Evolutionary conservation across 139 green algal genomes (phyloP).

Genomic region (Diplosphaera chodatii): DNA sequence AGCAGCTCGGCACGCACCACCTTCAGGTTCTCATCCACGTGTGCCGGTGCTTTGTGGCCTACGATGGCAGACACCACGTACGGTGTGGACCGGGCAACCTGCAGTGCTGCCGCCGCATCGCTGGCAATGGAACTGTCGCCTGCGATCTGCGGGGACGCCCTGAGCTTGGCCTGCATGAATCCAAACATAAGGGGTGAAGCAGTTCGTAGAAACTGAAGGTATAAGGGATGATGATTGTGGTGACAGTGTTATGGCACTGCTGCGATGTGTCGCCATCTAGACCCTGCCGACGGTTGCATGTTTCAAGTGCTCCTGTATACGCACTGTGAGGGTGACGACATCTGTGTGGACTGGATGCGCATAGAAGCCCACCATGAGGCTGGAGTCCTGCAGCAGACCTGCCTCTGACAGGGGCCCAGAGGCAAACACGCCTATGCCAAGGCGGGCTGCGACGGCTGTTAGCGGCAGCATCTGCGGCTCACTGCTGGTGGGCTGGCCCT

Average conservation of each 20-base stretch:
- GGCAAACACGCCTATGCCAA: constrained; percentile 32
- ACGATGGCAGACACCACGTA: constrained; percentile 24
- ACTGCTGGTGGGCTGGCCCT: too few relatives aligned
- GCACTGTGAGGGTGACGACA: too few relatives aligned
- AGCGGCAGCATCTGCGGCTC: constrained; percentile 23
- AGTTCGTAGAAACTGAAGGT: too few relatives aligned
- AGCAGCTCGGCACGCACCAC: constrained; percentile 2
- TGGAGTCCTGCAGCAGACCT: constrained; percentile 2
- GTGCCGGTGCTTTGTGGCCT: constrained; percentile 39
- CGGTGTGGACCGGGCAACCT: constrained; percentile 45
- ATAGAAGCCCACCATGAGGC: not conserved
- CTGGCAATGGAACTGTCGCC: not conserved
- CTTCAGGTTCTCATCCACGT: constrained; percentile 31
- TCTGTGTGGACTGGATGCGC: too few relatives aligned
- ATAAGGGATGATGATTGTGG: too few relatives aligned
- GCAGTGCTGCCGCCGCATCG: constrained; percentile 28
- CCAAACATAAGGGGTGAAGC: too few relatives aligned
- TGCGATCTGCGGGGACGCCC: not conserved
- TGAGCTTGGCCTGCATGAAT: constrained; percentile 10
- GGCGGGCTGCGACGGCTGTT: constrained; percentile 36
- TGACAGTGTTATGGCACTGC: too few relatives aligned
- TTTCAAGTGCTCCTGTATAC: too few relatives aligned
- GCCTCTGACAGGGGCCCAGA: constrained; percentile 24
- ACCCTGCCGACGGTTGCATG: too few relatives aligned
- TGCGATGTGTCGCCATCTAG: too few relatives aligned